Evolutionary conservation across 495 filamentous ascomycete species (phyloP).

Genomic region (Tuber microsphaerosporum): DNA sequence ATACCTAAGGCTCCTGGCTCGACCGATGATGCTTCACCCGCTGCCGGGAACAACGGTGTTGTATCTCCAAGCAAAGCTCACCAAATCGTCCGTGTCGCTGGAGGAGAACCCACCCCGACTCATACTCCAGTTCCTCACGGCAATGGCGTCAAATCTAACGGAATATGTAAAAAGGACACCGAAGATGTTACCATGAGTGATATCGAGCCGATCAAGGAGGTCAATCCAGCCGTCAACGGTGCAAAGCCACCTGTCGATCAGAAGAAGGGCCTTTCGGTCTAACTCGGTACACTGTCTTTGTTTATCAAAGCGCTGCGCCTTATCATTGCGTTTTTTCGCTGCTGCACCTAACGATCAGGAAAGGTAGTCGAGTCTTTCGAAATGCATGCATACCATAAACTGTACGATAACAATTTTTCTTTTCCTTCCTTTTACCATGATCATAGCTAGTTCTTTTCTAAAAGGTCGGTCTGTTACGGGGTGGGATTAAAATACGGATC

Average conservation of each 20-base stretch:
- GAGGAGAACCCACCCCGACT: background rate
- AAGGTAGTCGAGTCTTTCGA: background rate
- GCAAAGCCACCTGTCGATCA: background rate
- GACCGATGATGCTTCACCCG: background rate
- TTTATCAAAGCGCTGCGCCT: background rate
- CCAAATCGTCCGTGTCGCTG: background rate
- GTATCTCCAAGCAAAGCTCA: slow-evolving; percentile 3
- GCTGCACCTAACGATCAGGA: background rate
- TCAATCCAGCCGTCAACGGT: background rate
- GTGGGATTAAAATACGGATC: background rate
- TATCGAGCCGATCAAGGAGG: slow-evolving; percentile 1
- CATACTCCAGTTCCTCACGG: background rate
- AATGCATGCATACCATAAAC: slow-evolving; percentile 11
- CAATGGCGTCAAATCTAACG: background rate
- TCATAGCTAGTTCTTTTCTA: background rate
- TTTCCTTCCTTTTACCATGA: slow-evolving; percentile 7
- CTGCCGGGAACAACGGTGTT: background rate
- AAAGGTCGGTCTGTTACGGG: background rate
- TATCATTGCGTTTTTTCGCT: background rate
- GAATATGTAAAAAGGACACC: background rate
- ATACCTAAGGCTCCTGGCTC: slow-evolving; percentile 23
- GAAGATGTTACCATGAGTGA: background rate
- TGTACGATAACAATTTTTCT: slow-evolving; percentile 28
- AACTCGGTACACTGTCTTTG: background rate
- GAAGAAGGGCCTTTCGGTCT: background rate